Conservation (phyloP, 345 rosid genomes). For the Moricandia arvensis region DNA sequence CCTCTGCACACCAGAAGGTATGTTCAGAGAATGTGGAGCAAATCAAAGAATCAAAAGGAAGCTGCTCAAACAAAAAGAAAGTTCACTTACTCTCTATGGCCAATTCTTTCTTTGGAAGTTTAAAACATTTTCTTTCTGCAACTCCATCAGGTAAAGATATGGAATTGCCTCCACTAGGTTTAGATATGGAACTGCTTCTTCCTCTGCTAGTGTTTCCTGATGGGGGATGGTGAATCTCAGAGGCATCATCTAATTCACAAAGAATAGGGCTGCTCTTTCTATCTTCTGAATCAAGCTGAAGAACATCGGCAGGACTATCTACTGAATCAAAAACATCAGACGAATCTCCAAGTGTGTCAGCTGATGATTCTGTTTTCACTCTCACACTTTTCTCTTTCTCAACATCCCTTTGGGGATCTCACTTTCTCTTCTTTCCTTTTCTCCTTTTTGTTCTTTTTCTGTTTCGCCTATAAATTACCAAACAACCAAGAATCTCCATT, state of each 20-base stretch:
- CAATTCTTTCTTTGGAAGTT: constrained; percentile 49
- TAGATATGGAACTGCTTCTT: constrained; percentile 16
- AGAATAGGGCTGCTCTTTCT: constrained; percentile 56
- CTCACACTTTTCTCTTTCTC: constrained; percentile 46
- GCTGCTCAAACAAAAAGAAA: neutral
- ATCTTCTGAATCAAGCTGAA: too few species aligned
- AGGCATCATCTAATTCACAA: constrained; percentile 71
- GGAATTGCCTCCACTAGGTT: constrained; percentile 46
- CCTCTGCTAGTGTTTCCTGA: constrained; percentile 54
- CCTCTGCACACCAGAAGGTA: constrained; percentile 43
- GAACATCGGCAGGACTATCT: too few species aligned
- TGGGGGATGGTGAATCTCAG: constrained; percentile 58
- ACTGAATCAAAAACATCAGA: constrained; percentile 43
- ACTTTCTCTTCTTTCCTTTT: constrained; percentile 68
- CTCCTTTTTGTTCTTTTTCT: constrained; percentile 79
- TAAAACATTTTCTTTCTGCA: constrained; percentile 49
- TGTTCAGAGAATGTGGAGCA: neutral
- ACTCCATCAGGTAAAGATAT: too few species aligned
- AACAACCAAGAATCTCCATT: constrained; percentile 17
- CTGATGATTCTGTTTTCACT: constrained; percentile 43
- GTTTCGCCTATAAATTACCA: constrained; percentile 57
- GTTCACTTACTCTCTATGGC: constrained; percentile 44
- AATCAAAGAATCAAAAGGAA: neutral
- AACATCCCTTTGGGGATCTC: constrained; percentile 40
- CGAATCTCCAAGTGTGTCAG: constrained; percentile 55